These are phyloP conservation scores for Eragrostis tef DNA, from an alignment of 202 grass and related monocot species.

Conservation along the genomic window DNA sequence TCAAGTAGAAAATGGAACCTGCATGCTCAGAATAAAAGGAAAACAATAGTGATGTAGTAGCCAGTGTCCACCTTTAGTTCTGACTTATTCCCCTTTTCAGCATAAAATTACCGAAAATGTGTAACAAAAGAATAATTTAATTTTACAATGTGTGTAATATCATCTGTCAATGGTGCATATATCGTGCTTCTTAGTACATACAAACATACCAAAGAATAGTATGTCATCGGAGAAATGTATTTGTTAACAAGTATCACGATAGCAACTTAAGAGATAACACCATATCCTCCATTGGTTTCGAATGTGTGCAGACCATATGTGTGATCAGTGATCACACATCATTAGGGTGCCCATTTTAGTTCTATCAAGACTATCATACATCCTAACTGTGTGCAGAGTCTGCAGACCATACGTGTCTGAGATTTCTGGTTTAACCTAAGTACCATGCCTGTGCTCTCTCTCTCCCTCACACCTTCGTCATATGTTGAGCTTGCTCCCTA, in stretches of 20 bases:
- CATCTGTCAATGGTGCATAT: background rate
- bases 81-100: background rate
- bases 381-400: background rate
- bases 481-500: background rate
- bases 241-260: conserved; percentile 7
- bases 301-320: background rate
- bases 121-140: conserved; percentile 13
- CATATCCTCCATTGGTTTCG: background rate
- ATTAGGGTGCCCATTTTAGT: background rate
- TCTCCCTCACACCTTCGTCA: background rate
- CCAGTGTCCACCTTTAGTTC: background rate
- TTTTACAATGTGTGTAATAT: background rate
- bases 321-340: conserved; percentile 31
- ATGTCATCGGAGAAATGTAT: conserved; percentile 1
- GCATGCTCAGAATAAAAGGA: background rate
- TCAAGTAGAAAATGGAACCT: conserved; percentile 4
- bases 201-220: conserved; percentile 7
- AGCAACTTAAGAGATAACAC: conserved; percentile 10
- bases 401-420: background rate
- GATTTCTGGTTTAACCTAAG: background rate
- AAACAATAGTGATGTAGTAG: background rate
- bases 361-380: conserved; percentile 38
- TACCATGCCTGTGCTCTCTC: background rate
- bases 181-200: background rate
- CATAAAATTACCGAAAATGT: conserved; percentile 1